phyloP scores from a whole-genome alignment of 106 monocot species.

The Dactylorhiza incarnata region DNA sequence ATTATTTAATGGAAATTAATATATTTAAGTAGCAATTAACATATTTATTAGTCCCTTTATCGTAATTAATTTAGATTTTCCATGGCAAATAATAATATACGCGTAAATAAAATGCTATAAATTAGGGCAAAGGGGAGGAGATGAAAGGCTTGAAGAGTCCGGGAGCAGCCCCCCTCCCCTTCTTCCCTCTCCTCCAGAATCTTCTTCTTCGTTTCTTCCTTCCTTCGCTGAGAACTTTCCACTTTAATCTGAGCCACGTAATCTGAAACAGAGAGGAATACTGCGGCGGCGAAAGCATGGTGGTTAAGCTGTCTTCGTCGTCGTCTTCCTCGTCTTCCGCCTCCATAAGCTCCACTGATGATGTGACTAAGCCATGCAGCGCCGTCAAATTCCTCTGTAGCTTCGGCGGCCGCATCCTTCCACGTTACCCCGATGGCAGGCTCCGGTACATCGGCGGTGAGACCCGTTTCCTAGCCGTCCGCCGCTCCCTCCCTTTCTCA shows the following conservation, averaged over 20 bases:
- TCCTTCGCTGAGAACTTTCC: background rate
- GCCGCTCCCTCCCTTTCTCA: slow-evolving; percentile 24
- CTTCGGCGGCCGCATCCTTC: slow-evolving; percentile 45
- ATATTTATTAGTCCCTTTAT: too few relatives aligned
- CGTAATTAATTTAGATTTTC: background rate
- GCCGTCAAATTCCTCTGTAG: slow-evolving; percentile 41
- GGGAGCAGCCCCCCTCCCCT: background rate
- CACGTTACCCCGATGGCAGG: slow-evolving; percentile 30
- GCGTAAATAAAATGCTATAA: background rate
- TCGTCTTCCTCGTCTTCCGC: background rate
- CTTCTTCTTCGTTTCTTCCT: background rate
- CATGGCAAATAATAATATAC: background rate
- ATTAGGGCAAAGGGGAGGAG: background rate
- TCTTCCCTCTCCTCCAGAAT: background rate
- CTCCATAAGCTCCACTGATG: slow-evolving; percentile 1
- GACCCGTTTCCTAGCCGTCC: slow-evolving; percentile 30
- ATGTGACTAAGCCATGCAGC: background rate
- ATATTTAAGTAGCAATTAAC: too few relatives aligned
- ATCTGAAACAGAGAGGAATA: background rate
- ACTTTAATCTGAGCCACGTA: too few relatives aligned
- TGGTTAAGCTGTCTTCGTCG: slow-evolving; percentile 3
- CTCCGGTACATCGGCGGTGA: slow-evolving; percentile 46
- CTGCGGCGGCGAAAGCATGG: background rate
- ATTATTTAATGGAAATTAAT: too few relatives aligned
- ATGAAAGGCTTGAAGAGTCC: background rate